These are phyloP conservation scores for Dissophora globulifera DNA, from an alignment of 192 early-diverging fungal species.

Conservation along the genomic window DNA sequence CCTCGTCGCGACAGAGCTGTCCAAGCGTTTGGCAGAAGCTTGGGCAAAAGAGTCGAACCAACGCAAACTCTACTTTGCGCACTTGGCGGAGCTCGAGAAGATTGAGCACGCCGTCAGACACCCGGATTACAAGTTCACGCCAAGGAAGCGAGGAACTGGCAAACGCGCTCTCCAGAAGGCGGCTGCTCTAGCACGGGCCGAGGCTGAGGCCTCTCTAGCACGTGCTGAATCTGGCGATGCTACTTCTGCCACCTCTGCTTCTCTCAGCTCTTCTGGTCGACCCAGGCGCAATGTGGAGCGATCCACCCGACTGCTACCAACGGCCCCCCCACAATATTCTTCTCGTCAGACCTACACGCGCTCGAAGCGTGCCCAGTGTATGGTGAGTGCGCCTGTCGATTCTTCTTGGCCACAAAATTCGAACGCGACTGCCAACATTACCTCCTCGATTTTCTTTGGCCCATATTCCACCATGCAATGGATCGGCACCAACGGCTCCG, in stretches of 20 bases:
- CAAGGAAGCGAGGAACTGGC: slow-evolving; percentile 44
- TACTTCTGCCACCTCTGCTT: neutral
- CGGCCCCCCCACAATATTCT: slow-evolving; percentile 7
- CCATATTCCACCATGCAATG: too few relatives aligned
- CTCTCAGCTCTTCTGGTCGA: slow-evolving; percentile 1
- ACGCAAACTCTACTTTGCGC: slow-evolving; percentile 11
- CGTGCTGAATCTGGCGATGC: neutral
- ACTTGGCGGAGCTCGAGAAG: slow-evolving; percentile 13
- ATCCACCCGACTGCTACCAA: too few relatives aligned
- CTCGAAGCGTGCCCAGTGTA: neutral
- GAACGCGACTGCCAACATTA: too few relatives aligned
- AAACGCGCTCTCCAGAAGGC: slow-evolving; percentile 36
- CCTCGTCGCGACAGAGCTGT: slow-evolving; percentile 37
- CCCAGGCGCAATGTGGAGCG: slow-evolving; percentile 14
- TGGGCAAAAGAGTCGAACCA: slow-evolving; percentile 42
- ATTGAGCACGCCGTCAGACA: slow-evolving; percentile 23
- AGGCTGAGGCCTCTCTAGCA: neutral
- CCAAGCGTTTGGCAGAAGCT: slow-evolving; percentile 21
- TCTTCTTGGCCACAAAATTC: too few relatives aligned
- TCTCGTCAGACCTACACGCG: neutral
- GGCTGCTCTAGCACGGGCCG: neutral
- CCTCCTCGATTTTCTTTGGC: too few relatives aligned
- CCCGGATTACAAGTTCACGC: slow-evolving; percentile 55
- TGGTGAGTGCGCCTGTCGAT: too few relatives aligned
- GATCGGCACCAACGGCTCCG: too few relatives aligned